Evolutionary conservation across 805 yeast species (phyloP).

Genomic region (Wickerhamiella bombiphila): DNA sequence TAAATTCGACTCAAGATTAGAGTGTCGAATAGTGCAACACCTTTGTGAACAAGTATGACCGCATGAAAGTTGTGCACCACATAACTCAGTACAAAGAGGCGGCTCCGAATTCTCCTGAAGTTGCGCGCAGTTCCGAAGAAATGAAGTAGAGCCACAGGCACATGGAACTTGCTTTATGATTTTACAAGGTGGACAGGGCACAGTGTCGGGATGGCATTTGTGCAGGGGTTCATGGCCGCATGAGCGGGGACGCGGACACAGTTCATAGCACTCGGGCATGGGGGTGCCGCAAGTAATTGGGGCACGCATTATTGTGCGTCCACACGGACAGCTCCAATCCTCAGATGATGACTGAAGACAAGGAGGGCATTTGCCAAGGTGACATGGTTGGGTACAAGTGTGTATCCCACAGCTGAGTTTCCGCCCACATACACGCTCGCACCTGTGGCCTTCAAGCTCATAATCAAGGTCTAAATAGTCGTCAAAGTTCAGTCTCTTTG

Average conservation of each 20-base stretch:
- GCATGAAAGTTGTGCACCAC: conserved; percentile 5
- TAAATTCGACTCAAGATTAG: conserved; percentile 36
- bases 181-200: conserved; percentile 14
- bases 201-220: conserved; percentile 12
- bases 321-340: conserved; percentile 23
- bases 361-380: conserved; percentile 22
- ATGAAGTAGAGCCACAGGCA: conserved; percentile 35
- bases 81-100: conserved; percentile 2
- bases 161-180: conserved; percentile 36
- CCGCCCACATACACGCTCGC: neutral
- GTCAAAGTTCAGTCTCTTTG: neutral
- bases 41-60: conserved; percentile 8
- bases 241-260: conserved; percentile 16
- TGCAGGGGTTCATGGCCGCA: conserved; percentile 23
- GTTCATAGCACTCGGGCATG: conserved; percentile 18
- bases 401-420: conserved; percentile 3
- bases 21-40: conserved; percentile 4
- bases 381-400: conserved; percentile 16
- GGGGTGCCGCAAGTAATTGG: conserved; percentile 23
- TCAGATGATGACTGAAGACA: conserved; percentile 21
- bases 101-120: too few species aligned
- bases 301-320: conserved; percentile 19
- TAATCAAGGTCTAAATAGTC: neutral
- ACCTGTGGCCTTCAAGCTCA: neutral
- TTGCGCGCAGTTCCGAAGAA: conserved; percentile 2